Base-by-base conservation (phyloP, 2,329 filamentous ascomycete genomes). In the Neurospora crassa region DNA sequence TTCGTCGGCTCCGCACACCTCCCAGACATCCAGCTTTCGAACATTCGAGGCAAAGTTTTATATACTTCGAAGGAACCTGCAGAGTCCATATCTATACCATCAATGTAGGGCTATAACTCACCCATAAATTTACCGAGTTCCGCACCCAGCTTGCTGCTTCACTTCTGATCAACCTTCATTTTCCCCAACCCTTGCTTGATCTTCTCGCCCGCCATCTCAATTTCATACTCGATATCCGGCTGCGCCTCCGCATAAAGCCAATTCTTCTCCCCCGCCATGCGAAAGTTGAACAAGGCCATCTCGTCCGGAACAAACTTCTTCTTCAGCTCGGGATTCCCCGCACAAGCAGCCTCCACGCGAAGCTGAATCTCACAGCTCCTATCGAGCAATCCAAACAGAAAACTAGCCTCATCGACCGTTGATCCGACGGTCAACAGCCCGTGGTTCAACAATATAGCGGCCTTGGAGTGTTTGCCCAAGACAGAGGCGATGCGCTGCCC, bases 391-490 rank as follows among this genome's bases (percentile, higher is more conserved):
- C 87, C 88, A 77, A 92, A 91, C 69, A 92, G 79, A 78, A 90
- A 93, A 0, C 88, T 89, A 1, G 91, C 91, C 79, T 93, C 91
- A 77, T 93, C 91, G 2, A 93, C 91, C 0, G 91, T 93, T 7
- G 79, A 76, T 4, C 91, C 91, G 0, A 92, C 90, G 0, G 90
- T 92, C 69, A 93, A 79, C 43, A 94, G 81, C 0, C 91, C 91
- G 79, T 93, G 91, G 78, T 93, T 93, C 74, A 90, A 83, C 69
- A 93, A 81, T 67, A 93, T 89, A 73, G 88, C 84, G 1, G 85
- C 90, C 78, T 86, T 91, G 74, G 87, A 86, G 0, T 82, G 79
- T 37, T 75, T 71, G 0, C 90, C 90, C 1, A 94, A 82, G 0
- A 90, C 86, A 12, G 81, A 82, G 2, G 90, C 90, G 73, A 93